Percentiles rank a stretch among this genome's conserved stretches.
These are phyloP conservation scores for Xylaria bambusicola DNA, from an alignment of 495 filamentous ascomycete species.

Conservation along the genomic window DNA sequence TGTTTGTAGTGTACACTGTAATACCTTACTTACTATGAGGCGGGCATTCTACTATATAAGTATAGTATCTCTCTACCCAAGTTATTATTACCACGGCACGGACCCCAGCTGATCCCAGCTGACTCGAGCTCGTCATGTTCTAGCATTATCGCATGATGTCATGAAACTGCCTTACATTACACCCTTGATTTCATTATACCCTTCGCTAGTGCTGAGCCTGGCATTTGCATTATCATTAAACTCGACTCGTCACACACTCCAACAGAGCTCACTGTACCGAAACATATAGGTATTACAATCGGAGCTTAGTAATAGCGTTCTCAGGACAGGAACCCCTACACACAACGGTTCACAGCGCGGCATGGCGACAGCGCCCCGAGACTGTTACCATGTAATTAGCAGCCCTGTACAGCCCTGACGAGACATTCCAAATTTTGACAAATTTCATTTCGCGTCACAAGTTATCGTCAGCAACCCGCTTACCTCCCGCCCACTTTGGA, in stretches of 20 bases:
- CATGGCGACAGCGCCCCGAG: constrained; percentile 1
- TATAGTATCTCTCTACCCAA: too few relatives aligned
- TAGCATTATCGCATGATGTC: constrained; percentile 14
- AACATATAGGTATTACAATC: too few relatives aligned
- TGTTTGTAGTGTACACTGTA: not conserved
- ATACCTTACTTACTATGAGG: not conserved
- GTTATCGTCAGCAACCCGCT: constrained; percentile 14
- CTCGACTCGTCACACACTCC: too few relatives aligned
- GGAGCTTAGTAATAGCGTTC: not conserved
- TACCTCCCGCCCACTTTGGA: constrained; percentile 1
- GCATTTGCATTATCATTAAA: too few relatives aligned
- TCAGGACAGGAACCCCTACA: not conserved
- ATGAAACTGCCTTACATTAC: too few relatives aligned
- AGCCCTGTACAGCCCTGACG: not conserved
- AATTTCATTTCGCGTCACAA: constrained; percentile 8
- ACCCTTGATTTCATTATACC: too few relatives aligned
- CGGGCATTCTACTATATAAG: not conserved
- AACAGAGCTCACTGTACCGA: too few relatives aligned
- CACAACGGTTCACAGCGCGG: not conserved
- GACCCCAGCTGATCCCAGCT: too few relatives aligned
- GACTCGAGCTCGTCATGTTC: not conserved
- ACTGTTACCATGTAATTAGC: constrained; percentile 11
- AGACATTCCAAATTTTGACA: constrained; percentile 15
- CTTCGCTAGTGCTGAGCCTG: too few relatives aligned
- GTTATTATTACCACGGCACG: too few relatives aligned